A percentile compares a stretch with the other conserved stretches of the same genome.
phyloP scores from a whole-genome alignment of 2,329 filamentous ascomycete genomes.

The Colletotrichum coccodes region DNA sequence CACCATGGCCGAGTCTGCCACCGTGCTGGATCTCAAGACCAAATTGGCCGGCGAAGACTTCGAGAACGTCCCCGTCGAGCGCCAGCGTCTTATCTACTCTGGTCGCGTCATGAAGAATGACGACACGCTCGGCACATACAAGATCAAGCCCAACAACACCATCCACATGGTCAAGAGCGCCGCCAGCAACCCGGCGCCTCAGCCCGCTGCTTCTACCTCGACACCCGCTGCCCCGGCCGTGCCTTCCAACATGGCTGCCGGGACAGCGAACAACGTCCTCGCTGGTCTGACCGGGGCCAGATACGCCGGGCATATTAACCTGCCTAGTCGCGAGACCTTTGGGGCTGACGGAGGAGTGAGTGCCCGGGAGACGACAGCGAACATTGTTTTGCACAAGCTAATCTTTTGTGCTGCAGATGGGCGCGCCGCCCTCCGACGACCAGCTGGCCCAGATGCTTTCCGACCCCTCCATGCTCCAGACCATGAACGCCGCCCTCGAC shows the following conservation, averaged over 20 bases:
- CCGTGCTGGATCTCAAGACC: constrained; percentile 86
- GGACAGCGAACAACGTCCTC: constrained; percentile 87
- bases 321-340: constrained; percentile 89
- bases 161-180: constrained; percentile 97
- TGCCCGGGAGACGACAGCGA: constrained; percentile 37
- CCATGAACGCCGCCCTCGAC: constrained; percentile 93
- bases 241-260: constrained; percentile 82
- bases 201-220: constrained; percentile 52
- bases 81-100: constrained; percentile 96
- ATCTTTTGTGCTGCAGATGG: constrained; percentile 72
- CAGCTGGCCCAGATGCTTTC: constrained; percentile 86
- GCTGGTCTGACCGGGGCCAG: constrained; percentile 91
- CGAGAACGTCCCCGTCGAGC: constrained; percentile 86
- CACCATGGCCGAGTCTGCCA: constrained; percentile 80
- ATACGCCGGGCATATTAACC: constrained; percentile 90
- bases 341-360: constrained; percentile 93
- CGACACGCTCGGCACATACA: constrained; percentile 85
- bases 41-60: constrained; percentile 85
- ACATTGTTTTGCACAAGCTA: constrained; percentile 33
- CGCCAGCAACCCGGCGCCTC: constrained; percentile 77
- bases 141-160: constrained; percentile 96
- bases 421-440: constrained; percentile 83
- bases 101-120: constrained; percentile 96
- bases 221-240: constrained; percentile 67
- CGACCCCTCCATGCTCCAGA: constrained; percentile 86